Conservation (phyloP, 495 filamentous ascomycete genomes). For the Penicillium verhagenii region DNA sequence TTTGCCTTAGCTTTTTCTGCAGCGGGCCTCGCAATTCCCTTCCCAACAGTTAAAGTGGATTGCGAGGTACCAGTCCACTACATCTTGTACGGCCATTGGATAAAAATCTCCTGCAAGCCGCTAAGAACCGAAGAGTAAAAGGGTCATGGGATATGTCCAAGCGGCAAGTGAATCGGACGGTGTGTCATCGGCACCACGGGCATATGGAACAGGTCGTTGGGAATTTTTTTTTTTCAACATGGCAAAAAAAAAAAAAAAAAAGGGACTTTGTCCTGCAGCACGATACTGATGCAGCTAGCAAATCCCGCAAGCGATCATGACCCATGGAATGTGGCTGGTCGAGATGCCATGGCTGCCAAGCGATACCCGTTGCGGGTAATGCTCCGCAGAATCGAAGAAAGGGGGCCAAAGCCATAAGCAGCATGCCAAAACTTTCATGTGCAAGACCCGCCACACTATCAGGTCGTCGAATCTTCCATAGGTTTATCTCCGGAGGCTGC, state of each 20-base stretch:
- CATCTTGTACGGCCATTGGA: background rate
- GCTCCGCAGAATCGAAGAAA: slow-evolving; percentile 16
- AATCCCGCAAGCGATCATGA: slow-evolving; percentile 13
- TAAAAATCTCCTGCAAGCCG: background rate
- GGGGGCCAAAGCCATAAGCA: slow-evolving; percentile 16
- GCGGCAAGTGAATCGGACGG: background rate
- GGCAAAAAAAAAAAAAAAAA: too few species aligned
- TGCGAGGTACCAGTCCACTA: background rate
- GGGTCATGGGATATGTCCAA: background rate
- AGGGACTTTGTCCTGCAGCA: background rate
- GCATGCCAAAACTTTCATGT: slow-evolving; percentile 12
- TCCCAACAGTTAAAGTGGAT: background rate
- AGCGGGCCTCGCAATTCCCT: slow-evolving; percentile 1
- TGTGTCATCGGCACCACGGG: background rate
- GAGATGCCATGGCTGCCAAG: slow-evolving; percentile 8
- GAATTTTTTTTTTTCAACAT: background rate
- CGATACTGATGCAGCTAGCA: slow-evolving; percentile 18
- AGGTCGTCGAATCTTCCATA: slow-evolving; percentile 12
- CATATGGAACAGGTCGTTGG: background rate
- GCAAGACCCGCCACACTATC: slow-evolving; percentile 11
- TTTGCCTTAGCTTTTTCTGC: background rate
- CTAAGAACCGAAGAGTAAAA: background rate
- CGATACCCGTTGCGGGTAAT: slow-evolving; percentile 19
- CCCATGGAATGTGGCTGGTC: slow-evolving; percentile 14
- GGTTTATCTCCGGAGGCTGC: slow-evolving; percentile 13